Percentiles rank a stretch among this genome's conserved stretches.
Conservation (phyloP, 2,329 filamentous ascomycete genomes). For the Cryphonectria parasitica region DNA sequence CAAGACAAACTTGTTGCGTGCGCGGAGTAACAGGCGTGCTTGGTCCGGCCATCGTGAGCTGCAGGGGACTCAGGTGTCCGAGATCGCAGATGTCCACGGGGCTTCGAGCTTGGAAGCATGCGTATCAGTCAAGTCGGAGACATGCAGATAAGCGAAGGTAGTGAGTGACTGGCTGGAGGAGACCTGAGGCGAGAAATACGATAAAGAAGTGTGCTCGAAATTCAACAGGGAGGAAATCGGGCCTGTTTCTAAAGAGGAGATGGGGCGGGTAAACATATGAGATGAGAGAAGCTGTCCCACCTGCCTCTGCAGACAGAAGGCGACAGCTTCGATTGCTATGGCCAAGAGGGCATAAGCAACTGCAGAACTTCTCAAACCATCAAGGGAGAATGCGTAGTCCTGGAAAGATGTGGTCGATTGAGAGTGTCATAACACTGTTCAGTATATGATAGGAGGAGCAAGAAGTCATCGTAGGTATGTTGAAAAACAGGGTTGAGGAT, state of each 20-base stretch:
- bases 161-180: background rate
- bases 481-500: background rate
- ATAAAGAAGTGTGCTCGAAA: background rate
- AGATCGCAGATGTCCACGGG: background rate
- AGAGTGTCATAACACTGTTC: conserved; percentile 24
- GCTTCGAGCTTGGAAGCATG: background rate
- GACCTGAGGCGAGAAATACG: background rate
- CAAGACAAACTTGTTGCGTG: conserved; percentile 15
- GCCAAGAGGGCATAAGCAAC: conserved; percentile 10
- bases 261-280: conserved; percentile 9
- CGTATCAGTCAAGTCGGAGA: background rate
- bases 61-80: background rate
- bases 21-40: conserved; percentile 16
- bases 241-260: background rate
- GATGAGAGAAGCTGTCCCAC: conserved; percentile 2
- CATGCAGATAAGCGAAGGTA: background rate
- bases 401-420: conserved; percentile 15
- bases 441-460: conserved; percentile 16
- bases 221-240: background rate
- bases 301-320: conserved; percentile 3
- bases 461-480: conserved; percentile 23
- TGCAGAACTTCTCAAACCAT: conserved; percentile 8
- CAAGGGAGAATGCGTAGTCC: conserved; percentile 3
- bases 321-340: background rate
- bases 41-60: conserved; percentile 14